Evolutionary conservation across 2,329 filamentous ascomycete genomes (phyloP).

Genomic region (Epichloe aotearoae): DNA sequence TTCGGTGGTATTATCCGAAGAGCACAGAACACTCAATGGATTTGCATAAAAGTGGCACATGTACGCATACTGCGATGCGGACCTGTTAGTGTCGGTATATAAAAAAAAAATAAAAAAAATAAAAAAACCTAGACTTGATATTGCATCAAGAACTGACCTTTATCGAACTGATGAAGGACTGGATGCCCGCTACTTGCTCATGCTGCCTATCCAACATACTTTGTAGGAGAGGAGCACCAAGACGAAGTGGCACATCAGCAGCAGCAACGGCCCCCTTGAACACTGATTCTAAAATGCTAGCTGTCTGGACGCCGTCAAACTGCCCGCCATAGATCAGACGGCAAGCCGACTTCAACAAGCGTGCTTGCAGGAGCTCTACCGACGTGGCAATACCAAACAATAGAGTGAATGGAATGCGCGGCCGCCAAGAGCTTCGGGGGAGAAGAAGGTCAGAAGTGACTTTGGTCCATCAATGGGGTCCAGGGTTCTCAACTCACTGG

Average conservation of each 20-base stretch:
- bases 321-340: conserved; percentile 55
- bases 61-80: conserved; percentile 52
- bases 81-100: neutral
- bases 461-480: neutral
- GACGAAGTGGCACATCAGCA: conserved; percentile 39
- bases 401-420: conserved; percentile 63
- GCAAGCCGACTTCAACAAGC: conserved; percentile 55
- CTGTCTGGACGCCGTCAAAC: conserved; percentile 65
- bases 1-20: conserved; percentile 12
- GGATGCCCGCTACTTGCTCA: conserved; percentile 64
- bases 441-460: conserved; percentile 15
- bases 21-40: conserved; percentile 52
- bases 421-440: conserved; percentile 42
- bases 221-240: conserved; percentile 51
- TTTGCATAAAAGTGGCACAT: conserved; percentile 83
- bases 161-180: conserved; percentile 55
- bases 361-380: conserved; percentile 63
- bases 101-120: neutral
- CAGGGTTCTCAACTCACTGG: conserved; percentile 33
- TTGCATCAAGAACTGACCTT: conserved; percentile 33
- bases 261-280: conserved; percentile 53
- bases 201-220: conserved; percentile 58
- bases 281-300: conserved; percentile 57
- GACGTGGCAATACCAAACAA: conserved; percentile 74
- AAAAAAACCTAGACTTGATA: neutral